Percentiles rank a stretch among this genome's conserved stretches.
Conservation (phyloP, 768 basidiomycete genomes). For the Pholiota microspora region DNA sequence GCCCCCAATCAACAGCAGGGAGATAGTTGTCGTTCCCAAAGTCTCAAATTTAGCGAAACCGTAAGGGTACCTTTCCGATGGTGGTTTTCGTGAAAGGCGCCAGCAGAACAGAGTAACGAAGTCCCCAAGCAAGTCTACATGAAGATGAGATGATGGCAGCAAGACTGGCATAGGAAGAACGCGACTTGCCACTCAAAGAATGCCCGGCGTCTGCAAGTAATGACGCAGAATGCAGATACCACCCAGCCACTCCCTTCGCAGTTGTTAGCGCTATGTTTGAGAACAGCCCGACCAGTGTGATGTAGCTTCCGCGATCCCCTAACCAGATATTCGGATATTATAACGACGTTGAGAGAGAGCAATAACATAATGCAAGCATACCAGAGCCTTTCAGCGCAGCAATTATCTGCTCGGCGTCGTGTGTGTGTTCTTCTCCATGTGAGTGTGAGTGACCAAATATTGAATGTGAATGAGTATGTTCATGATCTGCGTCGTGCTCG, state of each 20-base stretch:
- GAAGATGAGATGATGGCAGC: neutral
- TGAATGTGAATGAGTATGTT: slow-evolving; percentile 57
- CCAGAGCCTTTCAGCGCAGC: slow-evolving; percentile 66
- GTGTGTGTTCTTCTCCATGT: slow-evolving; percentile 55
- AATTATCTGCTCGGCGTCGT: slow-evolving; percentile 67
- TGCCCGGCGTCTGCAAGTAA: slow-evolving; percentile 94
- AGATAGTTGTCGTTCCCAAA: slow-evolving; percentile 87
- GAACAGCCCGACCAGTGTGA: slow-evolving; percentile 82
- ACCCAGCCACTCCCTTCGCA: slow-evolving; percentile 85
- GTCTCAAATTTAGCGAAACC: slow-evolving; percentile 96
- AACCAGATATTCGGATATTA: neutral
- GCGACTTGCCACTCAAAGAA: slow-evolving; percentile 72
- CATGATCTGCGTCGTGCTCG: slow-evolving; percentile 31
- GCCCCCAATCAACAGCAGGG: slow-evolving; percentile 81
- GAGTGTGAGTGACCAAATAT: slow-evolving; percentile 66
- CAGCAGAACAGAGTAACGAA: slow-evolving; percentile 89
- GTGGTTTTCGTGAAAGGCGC: slow-evolving; percentile 80
- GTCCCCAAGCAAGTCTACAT: slow-evolving; percentile 79
- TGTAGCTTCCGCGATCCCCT: slow-evolving; percentile 81
- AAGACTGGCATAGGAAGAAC: neutral
- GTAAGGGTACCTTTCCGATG: slow-evolving; percentile 78
- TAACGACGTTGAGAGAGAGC: neutral
- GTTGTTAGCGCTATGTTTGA: slow-evolving; percentile 81
- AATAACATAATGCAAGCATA: slow-evolving; percentile 29
- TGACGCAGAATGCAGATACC: slow-evolving; percentile 87